Evolutionary conservation across 768 basidiomycete species (phyloP).

Genomic region (Paxillus ammoniavirescens): DNA sequence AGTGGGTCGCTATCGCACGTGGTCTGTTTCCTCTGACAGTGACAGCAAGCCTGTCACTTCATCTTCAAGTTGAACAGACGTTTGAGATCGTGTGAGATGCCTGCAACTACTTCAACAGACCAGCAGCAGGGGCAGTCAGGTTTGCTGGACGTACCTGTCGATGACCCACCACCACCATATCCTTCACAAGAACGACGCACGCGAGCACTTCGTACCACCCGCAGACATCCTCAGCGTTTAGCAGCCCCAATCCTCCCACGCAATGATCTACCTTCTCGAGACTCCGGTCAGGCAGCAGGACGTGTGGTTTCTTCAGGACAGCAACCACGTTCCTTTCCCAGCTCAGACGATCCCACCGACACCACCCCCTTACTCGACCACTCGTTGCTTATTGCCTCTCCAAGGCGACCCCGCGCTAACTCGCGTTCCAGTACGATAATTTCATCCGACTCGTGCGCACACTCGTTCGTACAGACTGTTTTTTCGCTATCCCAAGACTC

Average conservation of each 20-base stretch:
- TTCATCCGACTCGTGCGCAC: slow-evolving; percentile 49
- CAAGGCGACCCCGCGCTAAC: slow-evolving; percentile 48
- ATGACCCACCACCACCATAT: slow-evolving; percentile 74
- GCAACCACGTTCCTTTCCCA: slow-evolving; percentile 23
- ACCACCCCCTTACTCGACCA: slow-evolving; percentile 46
- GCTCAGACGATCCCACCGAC: slow-evolving; percentile 38
- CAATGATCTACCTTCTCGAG: slow-evolving; percentile 30
- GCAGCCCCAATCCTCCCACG: slow-evolving; percentile 29
- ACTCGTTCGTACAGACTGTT: slow-evolving; percentile 68
- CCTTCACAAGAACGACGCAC: slow-evolving; percentile 48
- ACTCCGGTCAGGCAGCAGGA: slow-evolving; percentile 37
- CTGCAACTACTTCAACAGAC: not conserved
- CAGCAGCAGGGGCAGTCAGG: slow-evolving; percentile 5
- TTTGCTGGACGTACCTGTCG: slow-evolving; percentile 8
- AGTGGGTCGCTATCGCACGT: no score
- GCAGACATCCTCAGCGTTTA: slow-evolving; percentile 30
- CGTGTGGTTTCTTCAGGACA: slow-evolving; percentile 17
- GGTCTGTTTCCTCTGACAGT: no score
- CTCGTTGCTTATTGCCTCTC: slow-evolving; percentile 20
- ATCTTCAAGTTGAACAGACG: no score
- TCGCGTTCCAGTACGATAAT: slow-evolving; percentile 55
- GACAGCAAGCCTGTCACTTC: no score
- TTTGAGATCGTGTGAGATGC: slow-evolving; percentile 6
- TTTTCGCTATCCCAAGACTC: slow-evolving; percentile 66
- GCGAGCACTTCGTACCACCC: slow-evolving; percentile 30